These are phyloP conservation scores for Beauveria sp. DNA, from an alignment of 2,329 filamentous ascomycete genomes.

Conservation along the genomic window DNA sequence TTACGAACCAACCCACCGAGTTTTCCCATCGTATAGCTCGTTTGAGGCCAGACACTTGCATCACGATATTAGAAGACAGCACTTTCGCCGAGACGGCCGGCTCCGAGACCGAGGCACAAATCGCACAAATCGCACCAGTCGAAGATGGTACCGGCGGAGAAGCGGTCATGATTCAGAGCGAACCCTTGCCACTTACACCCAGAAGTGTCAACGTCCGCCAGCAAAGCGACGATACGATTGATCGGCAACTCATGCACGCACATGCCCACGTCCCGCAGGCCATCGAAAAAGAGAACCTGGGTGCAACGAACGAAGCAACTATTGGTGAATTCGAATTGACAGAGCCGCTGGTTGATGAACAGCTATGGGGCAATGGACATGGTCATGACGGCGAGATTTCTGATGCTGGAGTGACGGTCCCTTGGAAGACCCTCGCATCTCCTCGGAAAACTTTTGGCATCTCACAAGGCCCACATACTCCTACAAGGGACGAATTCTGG, in stretches of 20 bases:
- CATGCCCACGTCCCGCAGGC: neutral
- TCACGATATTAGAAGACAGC: slow-evolving; percentile 7
- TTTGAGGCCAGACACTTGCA: neutral
- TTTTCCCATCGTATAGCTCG: slow-evolving; percentile 6
- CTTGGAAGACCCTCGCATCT: slow-evolving; percentile 19
- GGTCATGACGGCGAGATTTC: neutral
- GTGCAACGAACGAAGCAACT: neutral
- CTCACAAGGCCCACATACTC: slow-evolving; percentile 45
- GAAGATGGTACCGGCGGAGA: neutral
- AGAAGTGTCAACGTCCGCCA: neutral
- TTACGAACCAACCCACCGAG: neutral
- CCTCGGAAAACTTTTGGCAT: slow-evolving; percentile 31
- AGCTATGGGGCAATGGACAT: neutral
- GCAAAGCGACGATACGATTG: neutral
- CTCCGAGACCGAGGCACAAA: neutral
- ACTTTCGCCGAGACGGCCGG: neutral
- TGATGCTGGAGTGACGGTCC: neutral
- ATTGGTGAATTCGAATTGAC: neutral
- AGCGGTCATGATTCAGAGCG: too few relatives aligned
- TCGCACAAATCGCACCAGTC: neutral
- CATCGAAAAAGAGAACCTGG: neutral
- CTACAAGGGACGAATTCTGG: slow-evolving; percentile 53
- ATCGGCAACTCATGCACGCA: neutral
- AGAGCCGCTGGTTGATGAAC: neutral
- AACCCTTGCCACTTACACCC: neutral